Evolutionary conservation across 108 stramenopile genomes (phyloP).

Genomic region (Chaetoceros muelleri): DNA sequence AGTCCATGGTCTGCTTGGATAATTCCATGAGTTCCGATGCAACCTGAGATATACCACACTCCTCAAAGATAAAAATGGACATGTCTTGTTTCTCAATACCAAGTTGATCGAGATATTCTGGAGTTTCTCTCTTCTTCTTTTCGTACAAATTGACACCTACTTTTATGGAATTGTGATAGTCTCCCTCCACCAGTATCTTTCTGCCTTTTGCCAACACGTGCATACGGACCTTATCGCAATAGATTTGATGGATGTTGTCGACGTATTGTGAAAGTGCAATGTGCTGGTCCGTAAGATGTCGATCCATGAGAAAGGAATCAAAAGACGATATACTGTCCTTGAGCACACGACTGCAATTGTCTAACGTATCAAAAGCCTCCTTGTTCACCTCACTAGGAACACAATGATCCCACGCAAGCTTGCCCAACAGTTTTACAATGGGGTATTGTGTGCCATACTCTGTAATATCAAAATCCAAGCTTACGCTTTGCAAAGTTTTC

Average conservation of each 20-base stretch:
- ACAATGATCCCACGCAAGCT: neutral
- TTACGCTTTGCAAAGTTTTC: neutral
- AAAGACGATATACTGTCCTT: neutral
- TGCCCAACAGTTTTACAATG: neutral
- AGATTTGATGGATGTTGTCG: slow-evolving; percentile 28
- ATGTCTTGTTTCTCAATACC: slow-evolving; percentile 25
- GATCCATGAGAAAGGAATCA: neutral
- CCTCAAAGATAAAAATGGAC: slow-evolving; percentile 44
- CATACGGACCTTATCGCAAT: slow-evolving; percentile 51
- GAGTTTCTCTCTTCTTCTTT: slow-evolving; percentile 18
- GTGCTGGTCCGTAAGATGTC: neutral
- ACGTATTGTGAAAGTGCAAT: neutral
- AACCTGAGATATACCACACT: slow-evolving; percentile 52
- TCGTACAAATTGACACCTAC: slow-evolving; percentile 38
- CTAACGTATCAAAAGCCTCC: neutral
- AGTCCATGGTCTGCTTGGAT: slow-evolving; percentile 54
- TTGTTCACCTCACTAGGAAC: neutral
- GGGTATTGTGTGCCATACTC: neutral
- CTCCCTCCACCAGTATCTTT: slow-evolving; percentile 47
- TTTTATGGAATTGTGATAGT: slow-evolving; percentile 69
- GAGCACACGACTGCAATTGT: neutral
- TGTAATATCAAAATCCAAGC: neutral
- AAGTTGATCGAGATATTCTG: slow-evolving; percentile 17
- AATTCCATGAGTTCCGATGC: slow-evolving; percentile 45
- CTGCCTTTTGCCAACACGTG: slow-evolving; percentile 46